A percentile compares a stretch with the other conserved stretches of the same genome.
Evolutionary conservation across 495 filamentous ascomycete species (phyloP).

Genomic region (Aspergillus sclerotioniger): DNA sequence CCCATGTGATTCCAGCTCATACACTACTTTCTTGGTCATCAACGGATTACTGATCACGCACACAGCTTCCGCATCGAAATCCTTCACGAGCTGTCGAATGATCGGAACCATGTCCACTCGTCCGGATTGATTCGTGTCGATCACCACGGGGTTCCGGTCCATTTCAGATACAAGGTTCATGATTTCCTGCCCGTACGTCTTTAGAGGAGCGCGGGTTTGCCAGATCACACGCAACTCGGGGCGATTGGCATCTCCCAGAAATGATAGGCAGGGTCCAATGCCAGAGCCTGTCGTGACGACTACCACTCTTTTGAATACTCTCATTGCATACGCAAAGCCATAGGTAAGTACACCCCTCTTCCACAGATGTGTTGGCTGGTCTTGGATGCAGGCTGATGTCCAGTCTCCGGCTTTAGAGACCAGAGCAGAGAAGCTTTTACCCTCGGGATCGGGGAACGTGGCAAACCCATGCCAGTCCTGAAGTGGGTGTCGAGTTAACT

Average conservation of each 20-base stretch:
- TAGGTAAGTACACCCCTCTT: slow-evolving; percentile 53
- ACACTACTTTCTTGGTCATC: slow-evolving; percentile 69
- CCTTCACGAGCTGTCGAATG: slow-evolving; percentile 53
- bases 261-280: slow-evolving; percentile 62
- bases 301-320: slow-evolving; percentile 65
- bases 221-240: slow-evolving; percentile 57
- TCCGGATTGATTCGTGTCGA: slow-evolving; percentile 51
- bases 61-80: slow-evolving; percentile 67
- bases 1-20: slow-evolving; percentile 67
- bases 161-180: slow-evolving; percentile 48
- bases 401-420: slow-evolving; percentile 85
- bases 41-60: slow-evolving; percentile 75
- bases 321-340: slow-evolving; percentile 71
- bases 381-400: slow-evolving; percentile 63
- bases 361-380: slow-evolving; percentile 52
- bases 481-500: slow-evolving; percentile 54
- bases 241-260: slow-evolving; percentile 47
- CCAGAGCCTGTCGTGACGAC: slow-evolving; percentile 83
- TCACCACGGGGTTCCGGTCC: slow-evolving; percentile 54
- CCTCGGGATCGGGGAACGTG: slow-evolving; percentile 55
- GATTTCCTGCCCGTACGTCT: slow-evolving; percentile 54
- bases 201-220: slow-evolving; percentile 52
- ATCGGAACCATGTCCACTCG: slow-evolving; percentile 56
- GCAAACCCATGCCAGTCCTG: slow-evolving; percentile 83
- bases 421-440: slow-evolving; percentile 60